Evolutionary conservation across 2,329 filamentous ascomycete genomes (phyloP).

Genomic region (Stagonosporopsis chrysanthemi): DNA sequence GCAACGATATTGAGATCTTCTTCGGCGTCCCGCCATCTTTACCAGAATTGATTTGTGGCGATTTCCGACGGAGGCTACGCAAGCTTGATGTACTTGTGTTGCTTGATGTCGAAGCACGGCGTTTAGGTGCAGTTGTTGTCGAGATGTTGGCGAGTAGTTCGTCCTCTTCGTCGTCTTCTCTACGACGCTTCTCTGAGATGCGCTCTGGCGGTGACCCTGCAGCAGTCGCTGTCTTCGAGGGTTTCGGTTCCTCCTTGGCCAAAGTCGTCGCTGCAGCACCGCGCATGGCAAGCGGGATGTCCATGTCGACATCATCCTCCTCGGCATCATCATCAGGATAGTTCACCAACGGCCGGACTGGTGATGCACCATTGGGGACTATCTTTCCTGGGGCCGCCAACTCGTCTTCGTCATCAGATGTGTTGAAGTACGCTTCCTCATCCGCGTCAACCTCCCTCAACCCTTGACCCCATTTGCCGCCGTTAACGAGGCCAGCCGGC

Average conservation of each 20-base stretch:
- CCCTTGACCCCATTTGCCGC: slow-evolving; percentile 68
- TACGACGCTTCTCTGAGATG: slow-evolving; percentile 84
- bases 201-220: slow-evolving; percentile 67
- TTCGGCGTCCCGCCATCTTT: slow-evolving; percentile 53
- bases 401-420: slow-evolving; percentile 82
- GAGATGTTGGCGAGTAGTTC: slow-evolving; percentile 81
- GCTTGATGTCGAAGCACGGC: slow-evolving; percentile 51
- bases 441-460: slow-evolving; percentile 84
- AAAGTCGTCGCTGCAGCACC: slow-evolving; percentile 34
- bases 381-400: slow-evolving; percentile 44
- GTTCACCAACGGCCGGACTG: slow-evolving; percentile 77
- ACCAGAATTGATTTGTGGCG: slow-evolving; percentile 51
- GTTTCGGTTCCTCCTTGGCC: slow-evolving; percentile 32
- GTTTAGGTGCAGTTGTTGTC: slow-evolving; percentile 52
- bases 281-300: slow-evolving; percentile 42
- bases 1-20: slow-evolving; percentile 52
- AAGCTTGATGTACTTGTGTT: slow-evolving; percentile 44
- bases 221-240: slow-evolving; percentile 31
- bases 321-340: slow-evolving; percentile 88
- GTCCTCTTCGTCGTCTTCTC: slow-evolving; percentile 94
- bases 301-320: slow-evolving; percentile 65
- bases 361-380: slow-evolving; percentile 68
- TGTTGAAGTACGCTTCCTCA: slow-evolving; percentile 95
- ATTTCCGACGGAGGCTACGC: slow-evolving; percentile 53
- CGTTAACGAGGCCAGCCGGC: slow-evolving; percentile 59